Evolutionary conservation across 1,284 basidiomycete species (phyloP).

Genomic region (Pseudozyma tsukubaensis): DNA sequence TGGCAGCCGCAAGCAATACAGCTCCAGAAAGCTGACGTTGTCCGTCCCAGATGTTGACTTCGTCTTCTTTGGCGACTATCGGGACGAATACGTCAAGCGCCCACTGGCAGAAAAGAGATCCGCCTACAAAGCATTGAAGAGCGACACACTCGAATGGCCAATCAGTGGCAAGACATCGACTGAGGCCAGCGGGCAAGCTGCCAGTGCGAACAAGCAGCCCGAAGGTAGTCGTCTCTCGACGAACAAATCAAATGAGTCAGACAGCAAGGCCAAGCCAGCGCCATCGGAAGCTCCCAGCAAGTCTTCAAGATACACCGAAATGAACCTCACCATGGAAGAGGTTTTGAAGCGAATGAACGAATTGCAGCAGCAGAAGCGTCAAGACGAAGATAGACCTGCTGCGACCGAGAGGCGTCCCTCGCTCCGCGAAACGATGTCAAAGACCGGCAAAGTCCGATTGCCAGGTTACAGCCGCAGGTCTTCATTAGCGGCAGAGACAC

Average conservation of each 20-base stretch:
- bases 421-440: constrained; percentile 33
- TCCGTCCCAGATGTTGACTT: constrained; percentile 44
- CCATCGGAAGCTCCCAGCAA: background rate
- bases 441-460: constrained; percentile 32
- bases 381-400: constrained; percentile 2
- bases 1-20: background rate
- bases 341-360: constrained; percentile 48
- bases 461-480: constrained; percentile 41
- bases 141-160: constrained; percentile 54
- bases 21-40: constrained; percentile 39
- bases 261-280: background rate
- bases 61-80: constrained; percentile 49
- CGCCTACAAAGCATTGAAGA: constrained; percentile 56
- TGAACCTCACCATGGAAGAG: constrained; percentile 50
- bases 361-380: constrained; percentile 14
- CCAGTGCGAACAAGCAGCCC: background rate
- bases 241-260: background rate
- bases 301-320: constrained; percentile 19
- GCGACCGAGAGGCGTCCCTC: constrained; percentile 19
- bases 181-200: constrained; percentile 5
- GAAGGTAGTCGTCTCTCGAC: background rate
- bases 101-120: constrained; percentile 41
- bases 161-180: constrained; percentile 17
- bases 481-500: constrained; percentile 39
- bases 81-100: constrained; percentile 54